A percentile compares a stretch with the other conserved stretches of the same genome.
phyloP scores from a whole-genome alignment of 495 filamentous ascomycete species.

The Penicillium flavigenum region DNA sequence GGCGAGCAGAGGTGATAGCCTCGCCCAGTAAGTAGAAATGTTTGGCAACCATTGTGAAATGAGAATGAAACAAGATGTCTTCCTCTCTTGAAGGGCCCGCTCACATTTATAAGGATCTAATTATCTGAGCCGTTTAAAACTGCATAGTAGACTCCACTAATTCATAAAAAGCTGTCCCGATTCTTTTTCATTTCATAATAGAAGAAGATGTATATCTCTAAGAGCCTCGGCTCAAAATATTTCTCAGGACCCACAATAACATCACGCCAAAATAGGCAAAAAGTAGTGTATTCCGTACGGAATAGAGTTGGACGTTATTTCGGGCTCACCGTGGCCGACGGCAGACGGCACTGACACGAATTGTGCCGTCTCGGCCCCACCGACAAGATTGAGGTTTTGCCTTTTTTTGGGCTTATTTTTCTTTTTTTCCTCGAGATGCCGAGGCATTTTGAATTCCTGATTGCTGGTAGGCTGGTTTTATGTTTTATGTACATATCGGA shows the following conservation, averaged over 20 bases:
- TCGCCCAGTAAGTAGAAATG: constrained; percentile 48
- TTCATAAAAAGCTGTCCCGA: background rate
- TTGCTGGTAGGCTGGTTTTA: background rate
- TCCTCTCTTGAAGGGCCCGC: background rate
- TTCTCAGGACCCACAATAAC: constrained; percentile 12
- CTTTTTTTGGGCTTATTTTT: background rate
- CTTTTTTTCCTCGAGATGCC: background rate
- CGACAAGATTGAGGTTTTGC: background rate
- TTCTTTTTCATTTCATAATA: background rate
- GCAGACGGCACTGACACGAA: background rate
- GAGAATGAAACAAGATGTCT: too few relatives aligned
- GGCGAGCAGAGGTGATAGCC: constrained; percentile 33
- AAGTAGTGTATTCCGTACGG: too few relatives aligned
- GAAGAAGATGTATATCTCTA: constrained; percentile 5
- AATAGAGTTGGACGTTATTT: background rate
- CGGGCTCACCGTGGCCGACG: background rate
- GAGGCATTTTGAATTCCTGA: background rate
- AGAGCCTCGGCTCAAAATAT: constrained; percentile 20
- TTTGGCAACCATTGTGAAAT: constrained; percentile 33
- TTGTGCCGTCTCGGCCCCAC: constrained; percentile 3
- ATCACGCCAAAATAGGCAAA: background rate
- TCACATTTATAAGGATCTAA: constrained; percentile 14
- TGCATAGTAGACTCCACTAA: constrained; percentile 8
- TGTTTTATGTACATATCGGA: constrained; percentile 6
- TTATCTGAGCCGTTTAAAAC: constrained; percentile 3